Base-by-base conservation (phyloP, 352 stramenopile genomes). In the Lagenidium giganteum region DNA sequence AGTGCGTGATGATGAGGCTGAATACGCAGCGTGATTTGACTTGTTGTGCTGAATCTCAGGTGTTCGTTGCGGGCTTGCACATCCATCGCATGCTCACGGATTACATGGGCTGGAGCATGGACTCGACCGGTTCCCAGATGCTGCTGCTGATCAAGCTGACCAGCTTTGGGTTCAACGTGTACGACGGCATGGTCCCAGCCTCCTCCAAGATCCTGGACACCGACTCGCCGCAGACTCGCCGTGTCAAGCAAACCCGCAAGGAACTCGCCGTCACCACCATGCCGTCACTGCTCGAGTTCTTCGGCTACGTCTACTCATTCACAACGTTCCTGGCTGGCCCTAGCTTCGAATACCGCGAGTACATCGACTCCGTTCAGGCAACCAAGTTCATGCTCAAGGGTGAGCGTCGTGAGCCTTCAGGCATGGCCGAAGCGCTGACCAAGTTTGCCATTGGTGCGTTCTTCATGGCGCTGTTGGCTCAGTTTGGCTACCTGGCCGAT, bases 111-210 rank as follows among this genome's bases (percentile, higher is more conserved):
- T 93, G 75, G 75, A 91, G 45, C 16, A 30, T 95, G 22, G 88
- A 97, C 63, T 89, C 84, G 37, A 96, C 85, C 0, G 87, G 63
- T 2, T 57, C 76, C 14, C 86, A 96, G 61, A 97, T 97, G 92
- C 70, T 98, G 38, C 69, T 98, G 20, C 90, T 96, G 24, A 97
- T 98, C 70, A 98, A 98, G 63, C 78, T 99, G 26, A 98, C 95
- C 46, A 95, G 91, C 63, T 96, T 98, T 54, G 94, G 90, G n/a
- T 98, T 91, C 77, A 99, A 99, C 62, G 85, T 98, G 48, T 96
- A 96, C 60, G 95, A 99, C 54, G 93, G 93, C 34, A 81, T 83
- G 1, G 69, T 90, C 13, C 66, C 74, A 49, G 70, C 84, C 67
- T 63, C 68, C 2, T 49, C 54, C 21, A 42, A 69, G 38, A 63